These are phyloP conservation scores for Solanum chiquidenum DNA, from an alignment of 257 asterid species.

Conservation along the genomic window DNA sequence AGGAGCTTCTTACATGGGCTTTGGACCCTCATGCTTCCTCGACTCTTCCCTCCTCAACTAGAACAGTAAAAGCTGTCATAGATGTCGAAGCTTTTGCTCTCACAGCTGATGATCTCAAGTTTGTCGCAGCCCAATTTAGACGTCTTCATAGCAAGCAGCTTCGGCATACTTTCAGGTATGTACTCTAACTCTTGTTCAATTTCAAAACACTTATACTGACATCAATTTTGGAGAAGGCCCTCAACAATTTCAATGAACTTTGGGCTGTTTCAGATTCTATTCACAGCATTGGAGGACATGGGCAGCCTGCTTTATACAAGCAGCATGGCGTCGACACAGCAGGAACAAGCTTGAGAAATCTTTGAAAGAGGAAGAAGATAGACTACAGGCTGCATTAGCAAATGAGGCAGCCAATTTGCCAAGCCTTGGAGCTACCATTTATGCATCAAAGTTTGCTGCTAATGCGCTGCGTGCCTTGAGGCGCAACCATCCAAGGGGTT, in stretches of 20 bases:
- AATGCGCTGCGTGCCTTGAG: conserved; percentile 17
- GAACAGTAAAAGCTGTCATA: conserved; percentile 19
- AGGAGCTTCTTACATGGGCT: conserved; percentile 30
- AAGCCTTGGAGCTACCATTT: conserved; percentile 37
- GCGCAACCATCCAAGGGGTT: background rate
- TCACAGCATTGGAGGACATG: conserved; percentile 74
- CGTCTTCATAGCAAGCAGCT: conserved; percentile 23
- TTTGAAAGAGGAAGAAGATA: conserved; percentile 35
- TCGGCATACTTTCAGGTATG: conserved; percentile 20
- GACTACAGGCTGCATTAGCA: conserved; percentile 17
- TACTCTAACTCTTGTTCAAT: background rate
- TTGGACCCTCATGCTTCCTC: conserved; percentile 16
- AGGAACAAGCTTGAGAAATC: conserved; percentile 38
- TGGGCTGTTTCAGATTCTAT: conserved; percentile 22
- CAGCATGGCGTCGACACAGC: conserved; percentile 48
- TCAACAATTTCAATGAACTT: background rate
- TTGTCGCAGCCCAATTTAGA: conserved; percentile 22
- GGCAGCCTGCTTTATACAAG: conserved; percentile 66
- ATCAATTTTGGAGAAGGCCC: conserved; percentile 20
- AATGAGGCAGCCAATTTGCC: conserved; percentile 16
- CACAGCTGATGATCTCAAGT: conserved; percentile 17
- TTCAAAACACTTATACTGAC: conserved; percentile 10
- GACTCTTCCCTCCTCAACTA: conserved; percentile 19
- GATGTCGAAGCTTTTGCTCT: conserved; percentile 22
- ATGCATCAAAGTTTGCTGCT: conserved; percentile 49